A percentile compares a stretch with the other conserved stretches of the same genome.
These are phyloP conservation scores for Aspergillus baeticus DNA, from an alignment of 495 filamentous ascomycete species.

Conservation along the genomic window DNA sequence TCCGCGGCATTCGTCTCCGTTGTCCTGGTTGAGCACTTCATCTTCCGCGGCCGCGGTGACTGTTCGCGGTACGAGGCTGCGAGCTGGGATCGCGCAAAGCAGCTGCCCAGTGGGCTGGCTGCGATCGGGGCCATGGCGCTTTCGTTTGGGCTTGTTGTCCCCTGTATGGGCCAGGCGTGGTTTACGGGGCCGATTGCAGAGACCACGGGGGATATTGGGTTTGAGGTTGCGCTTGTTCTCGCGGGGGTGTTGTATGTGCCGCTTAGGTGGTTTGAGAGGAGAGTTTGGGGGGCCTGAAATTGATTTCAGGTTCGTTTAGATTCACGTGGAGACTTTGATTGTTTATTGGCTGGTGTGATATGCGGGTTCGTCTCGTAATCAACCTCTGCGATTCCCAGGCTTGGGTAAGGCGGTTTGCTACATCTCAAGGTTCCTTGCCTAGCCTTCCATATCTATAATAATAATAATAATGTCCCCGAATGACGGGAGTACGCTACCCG, in stretches of 20 bases:
- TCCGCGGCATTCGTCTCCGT: conserved; percentile 51
- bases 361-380: no score
- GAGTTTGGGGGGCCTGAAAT: neutral
- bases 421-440: no score
- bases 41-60: conserved; percentile 36
- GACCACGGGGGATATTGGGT: conserved; percentile 57
- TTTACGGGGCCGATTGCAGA: conserved; percentile 53
- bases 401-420: no score
- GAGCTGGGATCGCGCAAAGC: conserved; percentile 45
- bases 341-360: no score
- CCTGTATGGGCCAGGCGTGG: conserved; percentile 56
- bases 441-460: no score
- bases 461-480: no score
- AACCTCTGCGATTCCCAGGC: no score
- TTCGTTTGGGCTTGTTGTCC: conserved; percentile 41
- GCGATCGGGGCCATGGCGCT: conserved; percentile 38
- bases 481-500: no score
- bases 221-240: conserved; percentile 54
- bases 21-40: conserved; percentile 47
- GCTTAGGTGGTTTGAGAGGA: conserved; percentile 6
- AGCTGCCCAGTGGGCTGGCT: conserved; percentile 46
- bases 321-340: no score
- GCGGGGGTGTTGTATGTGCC: conserved; percentile 42
- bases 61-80: conserved; percentile 39
- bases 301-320: no score